Evolutionary conservation across 306 rosid genomes (phyloP).

Genomic region (Cotoneaster glaucophyllus): DNA sequence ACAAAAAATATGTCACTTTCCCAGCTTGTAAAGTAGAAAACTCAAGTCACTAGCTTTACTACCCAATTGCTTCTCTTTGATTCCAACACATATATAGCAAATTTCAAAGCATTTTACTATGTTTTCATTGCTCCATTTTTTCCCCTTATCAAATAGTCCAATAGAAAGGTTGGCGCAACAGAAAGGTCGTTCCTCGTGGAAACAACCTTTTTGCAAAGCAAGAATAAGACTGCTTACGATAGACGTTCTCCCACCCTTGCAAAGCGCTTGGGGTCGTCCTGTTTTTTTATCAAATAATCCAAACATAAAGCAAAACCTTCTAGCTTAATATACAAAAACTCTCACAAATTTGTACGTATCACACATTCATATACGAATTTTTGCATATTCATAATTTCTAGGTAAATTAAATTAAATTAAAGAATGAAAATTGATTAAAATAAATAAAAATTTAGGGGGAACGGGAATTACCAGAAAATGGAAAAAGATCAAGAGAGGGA

Average conservation of each 20-base stretch:
- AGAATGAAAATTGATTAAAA: background rate
- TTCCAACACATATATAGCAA: background rate
- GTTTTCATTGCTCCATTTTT: background rate
- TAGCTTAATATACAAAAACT: background rate
- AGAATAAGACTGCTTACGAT: too few species aligned
- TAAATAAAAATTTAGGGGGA: background rate
- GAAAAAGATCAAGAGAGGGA: constrained; percentile 44
- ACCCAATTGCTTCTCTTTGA: background rate
- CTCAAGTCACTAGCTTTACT: background rate
- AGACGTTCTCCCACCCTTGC: too few species aligned
- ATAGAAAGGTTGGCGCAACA: too few species aligned
- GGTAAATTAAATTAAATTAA: background rate
- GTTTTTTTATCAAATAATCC: background rate
- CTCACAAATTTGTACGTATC: background rate
- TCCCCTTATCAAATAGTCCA: background rate
- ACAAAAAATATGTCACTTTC: background rate
- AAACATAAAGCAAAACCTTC: background rate
- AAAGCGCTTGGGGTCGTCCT: too few species aligned
- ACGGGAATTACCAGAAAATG: constrained; percentile 50
- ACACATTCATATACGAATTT: background rate
- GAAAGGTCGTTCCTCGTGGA: too few species aligned
- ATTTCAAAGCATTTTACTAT: background rate
- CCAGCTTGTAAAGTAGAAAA: background rate
- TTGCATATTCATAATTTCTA: background rate
- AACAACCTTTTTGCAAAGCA: too few species aligned